Percentiles rank a stretch among this genome's conserved stretches.
Conservation (phyloP, 176 grass and related monocot genomes). For the Oryza meyeriana region DNA sequence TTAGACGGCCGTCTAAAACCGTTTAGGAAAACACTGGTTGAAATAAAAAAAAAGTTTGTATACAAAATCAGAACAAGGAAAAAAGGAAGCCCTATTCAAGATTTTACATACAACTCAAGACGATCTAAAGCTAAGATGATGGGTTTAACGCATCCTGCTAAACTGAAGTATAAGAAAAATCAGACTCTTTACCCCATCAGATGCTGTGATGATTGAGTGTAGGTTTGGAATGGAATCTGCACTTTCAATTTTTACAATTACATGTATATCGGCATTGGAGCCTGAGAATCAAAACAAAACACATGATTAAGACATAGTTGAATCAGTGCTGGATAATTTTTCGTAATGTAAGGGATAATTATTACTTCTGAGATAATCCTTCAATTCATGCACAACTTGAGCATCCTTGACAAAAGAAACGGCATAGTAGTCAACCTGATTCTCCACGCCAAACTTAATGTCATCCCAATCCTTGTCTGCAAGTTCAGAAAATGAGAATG, state of each 20-base stretch:
- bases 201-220: slow-evolving; percentile 93
- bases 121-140: slow-evolving; percentile 1
- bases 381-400: slow-evolving; percentile 94
- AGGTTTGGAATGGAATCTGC: slow-evolving; percentile 97
- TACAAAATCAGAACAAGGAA: neutral
- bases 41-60: neutral
- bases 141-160: slow-evolving; percentile 8
- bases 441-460: slow-evolving; percentile 98
- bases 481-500: slow-evolving; percentile 32
- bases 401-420: slow-evolving; percentile 99
- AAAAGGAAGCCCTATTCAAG: slow-evolving; percentile 18
- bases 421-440: slow-evolving; percentile 97
- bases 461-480: slow-evolving; percentile 99
- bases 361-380: slow-evolving; percentile 94
- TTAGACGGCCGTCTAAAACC: too few species aligned
- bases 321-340: neutral
- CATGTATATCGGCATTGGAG: slow-evolving; percentile 82
- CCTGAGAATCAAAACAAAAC: slow-evolving; percentile 52
- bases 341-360: slow-evolving; percentile 12
- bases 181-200: slow-evolving; percentile 78
- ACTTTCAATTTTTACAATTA: slow-evolving; percentile 99
- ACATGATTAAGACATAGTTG: slow-evolving; percentile 9
- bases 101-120: slow-evolving; percentile 30
- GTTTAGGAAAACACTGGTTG: too few species aligned
- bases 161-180: slow-evolving; percentile 9